Evolutionary conservation across 1,139 yeast species (phyloP).

Genomic region (Debaryomyces sp.): DNA sequence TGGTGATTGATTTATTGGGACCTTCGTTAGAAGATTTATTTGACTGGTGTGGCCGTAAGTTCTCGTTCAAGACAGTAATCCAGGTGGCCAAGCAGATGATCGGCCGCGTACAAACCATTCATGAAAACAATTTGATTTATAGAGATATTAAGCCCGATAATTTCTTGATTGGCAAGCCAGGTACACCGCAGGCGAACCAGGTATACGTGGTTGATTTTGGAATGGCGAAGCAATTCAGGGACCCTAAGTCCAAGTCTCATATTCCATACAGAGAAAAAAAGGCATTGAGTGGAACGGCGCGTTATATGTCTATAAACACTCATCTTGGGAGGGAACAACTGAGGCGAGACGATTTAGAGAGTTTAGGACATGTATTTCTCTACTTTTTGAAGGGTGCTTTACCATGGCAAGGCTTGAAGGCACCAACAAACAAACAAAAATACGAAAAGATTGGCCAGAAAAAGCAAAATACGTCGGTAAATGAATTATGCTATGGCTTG

Average conservation of each 20-base stretch:
- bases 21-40: constrained; percentile 78
- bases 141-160: constrained; percentile 81
- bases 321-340: constrained; percentile 68
- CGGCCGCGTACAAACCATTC: constrained; percentile 63
- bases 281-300: constrained; percentile 65
- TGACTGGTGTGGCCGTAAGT: constrained; percentile 80
- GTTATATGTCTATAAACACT: constrained; percentile 68
- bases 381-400: constrained; percentile 63
- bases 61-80: constrained; percentile 69
- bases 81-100: constrained; percentile 80
- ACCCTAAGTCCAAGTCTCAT: constrained; percentile 60
- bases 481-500: constrained; percentile 66
- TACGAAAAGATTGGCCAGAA: constrained; percentile 83
- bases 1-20: constrained; percentile 73
- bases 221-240: constrained; percentile 69
- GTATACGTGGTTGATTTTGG: constrained; percentile 56
- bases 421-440: constrained; percentile 80
- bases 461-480: constrained; percentile 70
- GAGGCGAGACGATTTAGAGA: constrained; percentile 64
- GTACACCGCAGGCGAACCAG: constrained; percentile 61
- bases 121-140: constrained; percentile 69
- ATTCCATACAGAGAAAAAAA: constrained; percentile 66
- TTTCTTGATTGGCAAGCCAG: constrained; percentile 70
- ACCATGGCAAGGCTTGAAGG: constrained; percentile 63
- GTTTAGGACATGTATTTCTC: constrained; percentile 66